A percentile compares a stretch with the other conserved stretches of the same genome.
phyloP scores from a whole-genome alignment of 2,329 filamentous ascomycete species.

The Scytalidium sp. region DNA sequence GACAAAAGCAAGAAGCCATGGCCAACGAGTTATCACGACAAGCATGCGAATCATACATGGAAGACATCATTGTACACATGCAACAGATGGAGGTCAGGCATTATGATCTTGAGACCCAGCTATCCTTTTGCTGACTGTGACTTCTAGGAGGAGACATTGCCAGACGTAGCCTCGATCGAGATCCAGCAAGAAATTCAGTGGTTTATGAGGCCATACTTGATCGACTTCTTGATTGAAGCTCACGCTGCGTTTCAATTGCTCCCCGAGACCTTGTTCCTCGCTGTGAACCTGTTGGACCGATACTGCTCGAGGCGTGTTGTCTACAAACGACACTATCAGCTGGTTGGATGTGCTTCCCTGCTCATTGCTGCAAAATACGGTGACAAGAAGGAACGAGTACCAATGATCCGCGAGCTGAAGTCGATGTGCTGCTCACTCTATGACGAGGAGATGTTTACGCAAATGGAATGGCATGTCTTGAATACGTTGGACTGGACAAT shows the following conservation, averaged over 20 bases:
- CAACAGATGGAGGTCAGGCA: slow-evolving; percentile 76
- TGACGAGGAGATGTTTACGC: slow-evolving; percentile 98
- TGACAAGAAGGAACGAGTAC: slow-evolving; percentile 98
- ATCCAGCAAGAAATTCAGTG: slow-evolving; percentile 99
- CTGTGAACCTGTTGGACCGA: slow-evolving; percentile 92
- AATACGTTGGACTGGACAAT: slow-evolving; percentile 97
- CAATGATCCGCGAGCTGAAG: slow-evolving; percentile 93
- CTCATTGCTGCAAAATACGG: slow-evolving; percentile 98
- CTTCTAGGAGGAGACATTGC: slow-evolving; percentile 73
- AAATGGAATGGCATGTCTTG: slow-evolving; percentile 99
- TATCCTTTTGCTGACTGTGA: slow-evolving; percentile 25
- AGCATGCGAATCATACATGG: slow-evolving; percentile 86
- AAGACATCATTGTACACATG: slow-evolving; percentile 94
- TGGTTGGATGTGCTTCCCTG: slow-evolving; percentile 93
- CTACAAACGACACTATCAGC: slow-evolving; percentile 98
- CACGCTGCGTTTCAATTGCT: slow-evolving; percentile 92
- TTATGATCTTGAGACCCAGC: slow-evolving; percentile 9
- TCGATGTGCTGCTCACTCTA: slow-evolving; percentile 99
- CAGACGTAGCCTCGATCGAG: slow-evolving; percentile 96
- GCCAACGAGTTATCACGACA: slow-evolving; percentile 83
- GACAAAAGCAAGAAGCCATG: slow-evolving; percentile 82
- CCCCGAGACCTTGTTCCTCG: slow-evolving; percentile 92
- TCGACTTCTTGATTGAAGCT: slow-evolving; percentile 97
- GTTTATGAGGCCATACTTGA: slow-evolving; percentile 98
- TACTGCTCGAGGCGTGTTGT: slow-evolving; percentile 98